These are phyloP conservation scores for Stagonosporopsis rhizophila DNA, from an alignment of 2,329 filamentous ascomycete species.

Conservation along the genomic window DNA sequence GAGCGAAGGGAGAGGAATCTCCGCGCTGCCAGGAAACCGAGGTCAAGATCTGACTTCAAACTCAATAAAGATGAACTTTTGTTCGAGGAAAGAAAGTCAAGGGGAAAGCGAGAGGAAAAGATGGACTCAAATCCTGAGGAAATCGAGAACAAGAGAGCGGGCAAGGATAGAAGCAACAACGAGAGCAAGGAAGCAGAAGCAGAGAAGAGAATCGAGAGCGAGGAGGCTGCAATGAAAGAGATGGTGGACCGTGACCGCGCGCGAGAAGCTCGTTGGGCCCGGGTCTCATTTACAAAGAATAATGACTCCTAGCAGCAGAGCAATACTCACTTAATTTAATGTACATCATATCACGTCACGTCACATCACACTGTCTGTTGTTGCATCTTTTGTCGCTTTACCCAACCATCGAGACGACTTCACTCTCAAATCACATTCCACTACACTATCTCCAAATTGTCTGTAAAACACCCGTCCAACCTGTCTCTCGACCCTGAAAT, in stretches of 20 bases:
- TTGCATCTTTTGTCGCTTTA: neutral
- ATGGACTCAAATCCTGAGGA: neutral
- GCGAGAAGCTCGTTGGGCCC: constrained; percentile 1
- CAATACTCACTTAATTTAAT: neutral
- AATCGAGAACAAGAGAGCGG: too few species aligned
- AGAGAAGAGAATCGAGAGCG: neutral
- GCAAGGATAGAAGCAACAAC: neutral
- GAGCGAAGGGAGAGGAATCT: neutral
- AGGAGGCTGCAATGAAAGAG: constrained; percentile 2
- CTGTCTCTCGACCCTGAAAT: neutral
- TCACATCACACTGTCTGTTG: neutral
- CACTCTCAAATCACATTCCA: neutral
- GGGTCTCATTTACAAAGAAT: neutral
- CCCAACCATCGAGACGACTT: neutral
- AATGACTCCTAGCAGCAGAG: neutral
- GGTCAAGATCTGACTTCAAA: neutral
- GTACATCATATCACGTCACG: neutral
- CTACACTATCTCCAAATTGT: neutral
- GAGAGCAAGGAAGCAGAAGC: neutral
- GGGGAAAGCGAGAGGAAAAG: neutral
- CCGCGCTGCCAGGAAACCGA: neutral
- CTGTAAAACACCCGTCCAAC: neutral
- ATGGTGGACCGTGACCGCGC: neutral
- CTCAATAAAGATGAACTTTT: neutral
- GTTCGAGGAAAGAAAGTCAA: neutral